phyloP scores from a whole-genome alignment of 441 rosid species.

The Adansonia madagascariensis region DNA sequence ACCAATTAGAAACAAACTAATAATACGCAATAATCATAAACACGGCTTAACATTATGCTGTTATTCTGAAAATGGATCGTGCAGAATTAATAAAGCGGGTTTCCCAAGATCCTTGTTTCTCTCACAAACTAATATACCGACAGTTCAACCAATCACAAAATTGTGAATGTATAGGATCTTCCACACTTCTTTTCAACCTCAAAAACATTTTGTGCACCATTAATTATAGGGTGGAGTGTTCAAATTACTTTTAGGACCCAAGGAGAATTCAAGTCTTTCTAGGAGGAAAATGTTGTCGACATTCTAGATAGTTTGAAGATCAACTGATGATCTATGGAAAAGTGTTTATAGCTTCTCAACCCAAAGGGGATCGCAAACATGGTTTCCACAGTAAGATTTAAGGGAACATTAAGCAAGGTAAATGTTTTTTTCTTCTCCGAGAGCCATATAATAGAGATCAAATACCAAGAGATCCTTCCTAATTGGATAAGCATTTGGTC shows the following conservation, averaged over 20 bases:
- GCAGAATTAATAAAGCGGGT: not conserved
- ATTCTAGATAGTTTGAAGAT: not conserved
- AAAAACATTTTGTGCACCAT: not conserved
- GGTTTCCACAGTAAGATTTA: not conserved
- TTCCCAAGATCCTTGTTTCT: not conserved
- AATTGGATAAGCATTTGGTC: not conserved
- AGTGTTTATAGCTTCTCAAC: not conserved
- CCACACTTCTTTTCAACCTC: not conserved
- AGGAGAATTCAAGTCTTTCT: not conserved
- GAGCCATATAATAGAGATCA: not conserved
- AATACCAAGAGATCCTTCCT: not conserved
- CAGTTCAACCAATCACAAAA: not conserved
- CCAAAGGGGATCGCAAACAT: not conserved
- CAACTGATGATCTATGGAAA: not conserved
- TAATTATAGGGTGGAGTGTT: not conserved
- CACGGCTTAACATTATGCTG: not conserved
- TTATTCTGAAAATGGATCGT: not conserved
- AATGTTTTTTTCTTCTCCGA: not conserved
- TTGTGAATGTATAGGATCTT: not conserved
- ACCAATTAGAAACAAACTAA: constrained; percentile 6
- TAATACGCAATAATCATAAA: not conserved
- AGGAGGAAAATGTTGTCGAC: not conserved
- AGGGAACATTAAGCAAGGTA: not conserved
- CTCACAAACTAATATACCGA: not conserved
- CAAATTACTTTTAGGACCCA: not conserved